A percentile compares a stretch with the other conserved stretches of the same genome.
Conservation (phyloP, 768 basidiomycete species). For the Candolleomyces eurysporus region DNA sequence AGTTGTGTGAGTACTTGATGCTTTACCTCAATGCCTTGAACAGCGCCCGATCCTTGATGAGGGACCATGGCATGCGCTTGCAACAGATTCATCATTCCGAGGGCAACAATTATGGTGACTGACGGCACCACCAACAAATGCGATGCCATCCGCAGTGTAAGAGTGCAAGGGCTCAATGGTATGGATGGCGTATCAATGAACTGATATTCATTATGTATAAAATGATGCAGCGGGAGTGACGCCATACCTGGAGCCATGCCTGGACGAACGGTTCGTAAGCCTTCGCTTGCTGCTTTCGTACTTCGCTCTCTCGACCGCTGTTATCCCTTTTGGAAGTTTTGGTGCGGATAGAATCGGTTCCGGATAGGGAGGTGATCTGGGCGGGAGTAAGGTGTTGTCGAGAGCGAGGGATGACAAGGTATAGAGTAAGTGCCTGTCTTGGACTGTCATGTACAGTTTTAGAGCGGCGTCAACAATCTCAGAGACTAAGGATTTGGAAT, state of each 20-base stretch:
- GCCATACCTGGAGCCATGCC: too few relatives aligned
- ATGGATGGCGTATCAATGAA: slow-evolving; percentile 20
- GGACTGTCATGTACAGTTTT: slow-evolving; percentile 55
- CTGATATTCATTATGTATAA: slow-evolving; percentile 6
- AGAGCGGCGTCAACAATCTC: slow-evolving; percentile 61
- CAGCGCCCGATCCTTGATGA: slow-evolving; percentile 48
- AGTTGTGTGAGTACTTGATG: background rate
- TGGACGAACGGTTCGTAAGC: too few relatives aligned
- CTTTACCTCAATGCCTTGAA: slow-evolving; percentile 44
- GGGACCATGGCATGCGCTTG: slow-evolving; percentile 48
- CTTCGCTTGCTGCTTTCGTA: slow-evolving; percentile 73
- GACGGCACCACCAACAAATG: slow-evolving; percentile 23
- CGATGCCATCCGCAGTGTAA: slow-evolving; percentile 17
- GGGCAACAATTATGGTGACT: background rate
- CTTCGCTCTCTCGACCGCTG: too few relatives aligned
- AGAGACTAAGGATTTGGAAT: slow-evolving; percentile 73
- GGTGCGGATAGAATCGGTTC: slow-evolving; percentile 66
- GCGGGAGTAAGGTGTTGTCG: slow-evolving; percentile 86
- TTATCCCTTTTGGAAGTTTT: slow-evolving; percentile 84
- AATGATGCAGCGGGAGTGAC: too few relatives aligned
- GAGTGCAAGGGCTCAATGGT: slow-evolving; percentile 13
- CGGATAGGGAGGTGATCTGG: slow-evolving; percentile 65
- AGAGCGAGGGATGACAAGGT: slow-evolving; percentile 79
- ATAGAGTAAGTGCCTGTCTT: slow-evolving; percentile 79
- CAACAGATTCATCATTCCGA: background rate